Evolutionary conservation across 345 rosid species (phyloP), one percentile per base, ranked within the genome.

Genomic region (Toxicodendron radicans): DNA sequence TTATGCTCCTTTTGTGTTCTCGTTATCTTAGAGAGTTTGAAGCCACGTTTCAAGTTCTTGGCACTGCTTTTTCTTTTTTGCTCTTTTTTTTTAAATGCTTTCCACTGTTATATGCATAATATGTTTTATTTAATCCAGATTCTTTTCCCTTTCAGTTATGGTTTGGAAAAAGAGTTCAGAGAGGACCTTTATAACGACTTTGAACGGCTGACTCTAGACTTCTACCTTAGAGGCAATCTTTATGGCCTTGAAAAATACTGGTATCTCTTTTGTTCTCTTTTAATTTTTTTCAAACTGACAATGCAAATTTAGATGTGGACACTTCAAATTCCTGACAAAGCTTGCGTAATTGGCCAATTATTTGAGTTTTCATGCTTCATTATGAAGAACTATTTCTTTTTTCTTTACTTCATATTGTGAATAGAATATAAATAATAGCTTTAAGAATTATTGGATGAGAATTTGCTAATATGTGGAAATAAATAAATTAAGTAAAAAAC

Each of bases 201-300:
- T 72, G 99, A 95, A 78, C 82, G 83, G 80, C 88, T 93, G 70
- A 75, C 98, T 2, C 90, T 95, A 12, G 96, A 95, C 72, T 91
- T 91, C 75, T 92, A 90, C 73, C 87, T 11, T 38, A 88, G 86
- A 83, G 98, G 91, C 81, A 91, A 91, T 72, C 83, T 87, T 60
- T 95, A 93, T 70, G 98, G 99, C 81, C 93, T 95, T 52, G 99
- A 95, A 84, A 95, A 95, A 74, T 95, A 91, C 75, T 95, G 99
- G 99, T 93, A 88, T 76, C 24, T 18, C 12, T 7, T 18, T 66
- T 17, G 30, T 54, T 8, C 21, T 53, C 45, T 30, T 72, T 70
- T 66, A 12, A 52, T 48, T 65, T 32, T 23, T 35, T 7, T 41
- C 27, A 12, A 35, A 58, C 3, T 21, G 9, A 14, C 33, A 57